A percentile compares a stretch with the other conserved stretches of the same genome.
These are phyloP conservation scores for Aspergillus vadensis DNA, from an alignment of 2,329 filamentous ascomycete species.

Conservation along the genomic window DNA sequence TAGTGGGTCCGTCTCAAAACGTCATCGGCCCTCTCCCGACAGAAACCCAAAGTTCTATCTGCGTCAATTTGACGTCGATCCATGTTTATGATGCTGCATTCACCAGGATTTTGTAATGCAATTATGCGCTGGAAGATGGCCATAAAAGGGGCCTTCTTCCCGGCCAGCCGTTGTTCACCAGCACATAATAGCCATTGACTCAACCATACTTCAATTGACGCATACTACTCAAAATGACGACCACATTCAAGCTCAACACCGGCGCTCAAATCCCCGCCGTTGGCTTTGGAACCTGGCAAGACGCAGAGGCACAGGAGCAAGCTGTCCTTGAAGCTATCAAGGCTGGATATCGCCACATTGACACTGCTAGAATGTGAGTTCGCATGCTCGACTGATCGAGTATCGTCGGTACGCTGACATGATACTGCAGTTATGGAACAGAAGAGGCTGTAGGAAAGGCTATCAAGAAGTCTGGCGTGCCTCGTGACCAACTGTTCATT, in stretches of 20 bases:
- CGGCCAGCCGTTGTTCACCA: neutral
- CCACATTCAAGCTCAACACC: constrained; percentile 50
- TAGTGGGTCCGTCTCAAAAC: neutral
- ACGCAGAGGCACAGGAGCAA: constrained; percentile 52
- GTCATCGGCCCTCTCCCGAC: neutral
- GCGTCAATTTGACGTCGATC: constrained; percentile 26
- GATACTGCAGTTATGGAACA: constrained; percentile 55
- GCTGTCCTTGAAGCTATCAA: constrained; percentile 53
- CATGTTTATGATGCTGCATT: neutral
- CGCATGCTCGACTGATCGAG: neutral
- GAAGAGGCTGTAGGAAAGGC: constrained; percentile 67
- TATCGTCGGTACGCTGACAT: neutral
- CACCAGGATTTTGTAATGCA: neutral
- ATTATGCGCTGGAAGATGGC: neutral
- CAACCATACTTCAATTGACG: neutral
- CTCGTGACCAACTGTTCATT: constrained; percentile 66
- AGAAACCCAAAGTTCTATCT: neutral
- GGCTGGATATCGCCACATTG: constrained; percentile 59
- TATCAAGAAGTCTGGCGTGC: constrained; percentile 64
- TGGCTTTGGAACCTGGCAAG: constrained; percentile 59
- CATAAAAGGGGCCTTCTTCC: neutral
- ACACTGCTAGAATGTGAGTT: constrained; percentile 50
- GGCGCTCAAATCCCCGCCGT: constrained; percentile 51
- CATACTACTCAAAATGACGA: constrained; percentile 27
- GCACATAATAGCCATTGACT: neutral